A percentile compares a stretch with the other conserved stretches of the same genome.
These are phyloP conservation scores for Hysterangium stoloniferum DNA, from an alignment of 768 basidiomycete genomes.

Conservation along the genomic window DNA sequence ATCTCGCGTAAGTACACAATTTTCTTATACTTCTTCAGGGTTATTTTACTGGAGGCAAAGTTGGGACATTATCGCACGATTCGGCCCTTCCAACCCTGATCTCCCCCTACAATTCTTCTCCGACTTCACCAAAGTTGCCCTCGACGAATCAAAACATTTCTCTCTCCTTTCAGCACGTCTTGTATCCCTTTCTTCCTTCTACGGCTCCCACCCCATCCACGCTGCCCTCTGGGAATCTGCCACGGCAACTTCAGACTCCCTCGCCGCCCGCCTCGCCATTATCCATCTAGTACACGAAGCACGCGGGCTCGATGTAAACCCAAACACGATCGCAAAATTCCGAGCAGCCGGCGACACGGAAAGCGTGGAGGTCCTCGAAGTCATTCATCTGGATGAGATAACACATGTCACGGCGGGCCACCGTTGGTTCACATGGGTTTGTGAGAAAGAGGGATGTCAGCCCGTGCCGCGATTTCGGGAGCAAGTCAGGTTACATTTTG, in stretches of 20 bases:
- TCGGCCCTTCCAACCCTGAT: conserved; percentile 49
- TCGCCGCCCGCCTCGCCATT: conserved; percentile 68
- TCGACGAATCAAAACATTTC: conserved; percentile 86
- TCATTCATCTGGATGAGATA: conserved; percentile 76
- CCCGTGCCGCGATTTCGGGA: conserved; percentile 60
- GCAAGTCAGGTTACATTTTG: conserved; percentile 63
- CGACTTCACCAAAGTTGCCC: conserved; percentile 77
- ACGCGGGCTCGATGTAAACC: conserved; percentile 78
- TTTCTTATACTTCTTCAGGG: background rate
- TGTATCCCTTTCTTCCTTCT: conserved; percentile 55
- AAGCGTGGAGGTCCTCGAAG: conserved; percentile 59
- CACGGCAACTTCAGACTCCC: conserved; percentile 52
- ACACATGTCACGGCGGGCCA: conserved; percentile 79
- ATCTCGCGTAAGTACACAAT: conserved; percentile 11
- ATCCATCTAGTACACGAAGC: conserved; percentile 85
- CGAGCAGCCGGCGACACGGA: conserved; percentile 56
- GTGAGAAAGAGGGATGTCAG: conserved; percentile 44
- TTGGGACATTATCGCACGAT: conserved; percentile 80
- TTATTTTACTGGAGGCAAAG: conserved; percentile 24
- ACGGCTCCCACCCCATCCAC: conserved; percentile 65
- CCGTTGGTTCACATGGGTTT: conserved; percentile 77
- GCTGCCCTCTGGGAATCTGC: conserved; percentile 79
- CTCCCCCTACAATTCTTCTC: conserved; percentile 71
- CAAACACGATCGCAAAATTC: conserved; percentile 68
- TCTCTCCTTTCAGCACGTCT: conserved; percentile 58